Base-by-base conservation (phyloP, 148 eudicot genomes). In the Camellia japonica region DNA sequence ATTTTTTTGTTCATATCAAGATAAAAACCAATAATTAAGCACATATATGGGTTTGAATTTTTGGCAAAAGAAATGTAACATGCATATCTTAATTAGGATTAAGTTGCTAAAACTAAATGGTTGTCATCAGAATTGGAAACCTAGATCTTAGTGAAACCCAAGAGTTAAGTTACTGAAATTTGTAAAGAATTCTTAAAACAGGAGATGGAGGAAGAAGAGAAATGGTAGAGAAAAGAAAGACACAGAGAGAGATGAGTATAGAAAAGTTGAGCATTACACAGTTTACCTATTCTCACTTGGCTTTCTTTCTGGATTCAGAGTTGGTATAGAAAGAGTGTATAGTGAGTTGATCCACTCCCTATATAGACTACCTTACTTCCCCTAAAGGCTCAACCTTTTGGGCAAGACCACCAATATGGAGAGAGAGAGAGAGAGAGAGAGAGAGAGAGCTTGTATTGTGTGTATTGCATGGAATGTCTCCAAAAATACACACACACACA, bases 221-320 rank as follows among this genome's bases (percentile, higher is more conserved):
- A 10, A 19, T 52, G 52, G 42, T 15, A 15, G 49, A 14, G 15
- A 47, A 41, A 38, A 49, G 51, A 78, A 66, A 30, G 30, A 30
- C 30, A 30, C 30, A 30, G 51, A 47, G 51, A 7, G 51, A 47
- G 5, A 47, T 47, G 4, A 75, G 67, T 16, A n/a, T 3, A 61
- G 47, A 5, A 74, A 30, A 16, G 30, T 16, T 6, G 54, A 7
- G 41, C 46, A 14, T 43, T 60, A 44, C 5, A 42, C 38, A 54
- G 63, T 23, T 67, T 80, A 77, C 81, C 80, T 84, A 70, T 74
- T 80, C 51, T 41, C 65, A 42, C 64, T 78, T 55, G 9, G 75
- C 47, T 73, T 55, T 73, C 58, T 82, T 58, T 78, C 67, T 67
- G 79, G 47, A 46, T 77, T 59, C 76, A 79, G 85, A 81, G 75